These are phyloP conservation scores for Aquanectria penicillioides DNA, from an alignment of 2,329 filamentous ascomycete genomes.

Conservation along the genomic window DNA sequence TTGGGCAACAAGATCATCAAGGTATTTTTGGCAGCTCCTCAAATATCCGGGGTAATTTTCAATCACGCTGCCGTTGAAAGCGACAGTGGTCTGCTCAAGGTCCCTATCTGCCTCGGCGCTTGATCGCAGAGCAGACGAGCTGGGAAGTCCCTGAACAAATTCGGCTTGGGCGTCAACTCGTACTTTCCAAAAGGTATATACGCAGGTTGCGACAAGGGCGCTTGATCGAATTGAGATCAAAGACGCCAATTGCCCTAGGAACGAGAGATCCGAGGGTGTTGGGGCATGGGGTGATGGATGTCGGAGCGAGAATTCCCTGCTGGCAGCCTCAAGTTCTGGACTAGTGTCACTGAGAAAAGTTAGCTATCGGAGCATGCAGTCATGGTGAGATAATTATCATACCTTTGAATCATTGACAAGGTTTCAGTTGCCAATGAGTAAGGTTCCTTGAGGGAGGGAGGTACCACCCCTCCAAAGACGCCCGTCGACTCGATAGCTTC, in stretches of 20 bases:
- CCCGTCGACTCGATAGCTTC: constrained; percentile 67
- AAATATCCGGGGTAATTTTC: constrained; percentile 80
- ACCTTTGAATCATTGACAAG: constrained; percentile 67
- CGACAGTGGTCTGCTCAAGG: constrained; percentile 66
- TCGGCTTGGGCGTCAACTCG: constrained; percentile 58
- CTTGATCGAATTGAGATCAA: constrained; percentile 67
- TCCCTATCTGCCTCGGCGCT: constrained; percentile 63
- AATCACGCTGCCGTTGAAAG: constrained; percentile 82
- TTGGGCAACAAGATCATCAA: constrained; percentile 66
- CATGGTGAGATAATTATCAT: constrained; percentile 37
- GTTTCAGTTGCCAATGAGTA: constrained; percentile 72
- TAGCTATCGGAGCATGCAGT: constrained; percentile 22
- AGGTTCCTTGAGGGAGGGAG: constrained; percentile 59
- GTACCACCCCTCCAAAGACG: constrained; percentile 66
- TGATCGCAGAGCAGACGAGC: constrained; percentile 47
- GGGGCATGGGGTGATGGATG: constrained; percentile 58
- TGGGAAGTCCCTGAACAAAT: constrained; percentile 43
- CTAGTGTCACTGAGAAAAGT: constrained; percentile 55
- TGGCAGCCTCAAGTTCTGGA: constrained; percentile 54
- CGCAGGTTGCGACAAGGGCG: constrained; percentile 66
- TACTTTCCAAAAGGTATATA: constrained; percentile 69
- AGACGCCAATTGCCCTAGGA: constrained; percentile 63
- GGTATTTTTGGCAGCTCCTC: constrained; percentile 67
- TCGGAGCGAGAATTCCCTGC: constrained; percentile 58
- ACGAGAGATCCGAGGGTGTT: constrained; percentile 58